Conservation (phyloP, 805 yeast species). For the Monosporozyma aquatica region DNA sequence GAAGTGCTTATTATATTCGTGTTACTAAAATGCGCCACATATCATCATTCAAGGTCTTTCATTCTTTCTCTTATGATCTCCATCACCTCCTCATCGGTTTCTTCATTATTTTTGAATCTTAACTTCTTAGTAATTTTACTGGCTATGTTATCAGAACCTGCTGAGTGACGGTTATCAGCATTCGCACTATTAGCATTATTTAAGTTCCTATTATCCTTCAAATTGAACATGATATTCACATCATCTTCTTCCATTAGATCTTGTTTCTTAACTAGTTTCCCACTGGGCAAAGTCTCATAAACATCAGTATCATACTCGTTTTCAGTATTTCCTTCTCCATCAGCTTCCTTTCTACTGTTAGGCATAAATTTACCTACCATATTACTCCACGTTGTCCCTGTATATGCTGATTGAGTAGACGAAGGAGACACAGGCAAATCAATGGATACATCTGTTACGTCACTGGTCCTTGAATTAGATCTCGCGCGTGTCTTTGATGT, state of each 20-base stretch:
- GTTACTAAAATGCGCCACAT: no score
- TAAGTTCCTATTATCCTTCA: not conserved
- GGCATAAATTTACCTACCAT: not conserved
- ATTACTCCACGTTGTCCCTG: not conserved
- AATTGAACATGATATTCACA: not conserved
- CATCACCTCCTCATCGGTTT: slow-evolving; percentile 39
- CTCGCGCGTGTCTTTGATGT: slow-evolving; percentile 6
- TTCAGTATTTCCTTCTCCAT: not conserved
- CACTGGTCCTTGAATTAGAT: not conserved
- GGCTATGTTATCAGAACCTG: slow-evolving; percentile 3
- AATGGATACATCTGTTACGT: not conserved
- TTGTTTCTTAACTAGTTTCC: slow-evolving; percentile 46
- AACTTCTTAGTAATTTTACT: slow-evolving; percentile 30
- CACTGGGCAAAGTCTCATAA: slow-evolving; percentile 65
- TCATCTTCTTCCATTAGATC: slow-evolving; percentile 3
- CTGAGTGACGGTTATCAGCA: not conserved
- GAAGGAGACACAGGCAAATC: not conserved
- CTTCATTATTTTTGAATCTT: slow-evolving; percentile 26
- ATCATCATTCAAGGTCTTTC: slow-evolving; percentile 31
- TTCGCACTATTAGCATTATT: not conserved
- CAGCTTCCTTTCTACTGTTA: not conserved
- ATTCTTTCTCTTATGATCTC: slow-evolving; percentile 45
- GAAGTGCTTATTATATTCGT: no score
- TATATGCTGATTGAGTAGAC: not conserved
- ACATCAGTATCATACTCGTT: slow-evolving; percentile 15